Base-by-base conservation (phyloP, 2,329 filamentous ascomycete genomes). In the Talaromyces sp. region DNA sequence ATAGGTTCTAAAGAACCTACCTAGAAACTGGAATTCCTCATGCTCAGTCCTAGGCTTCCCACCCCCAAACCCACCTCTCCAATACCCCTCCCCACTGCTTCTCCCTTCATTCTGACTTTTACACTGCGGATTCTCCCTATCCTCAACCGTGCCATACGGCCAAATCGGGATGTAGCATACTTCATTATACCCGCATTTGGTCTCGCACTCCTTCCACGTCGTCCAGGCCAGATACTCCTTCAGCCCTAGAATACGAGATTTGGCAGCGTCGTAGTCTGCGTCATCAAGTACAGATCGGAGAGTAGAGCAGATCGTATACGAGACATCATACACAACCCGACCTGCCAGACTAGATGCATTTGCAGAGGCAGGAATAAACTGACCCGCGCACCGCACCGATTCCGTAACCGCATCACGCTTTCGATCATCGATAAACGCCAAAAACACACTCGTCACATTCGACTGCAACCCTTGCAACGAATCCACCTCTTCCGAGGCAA, bases 101-200 rank as follows among this genome's bases (percentile, higher is more conserved):
- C n/a, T n/a, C 33, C 4, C 35, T 37, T 60, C 50, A 19, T 69
- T 6, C 68, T 70, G 50, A 69, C 78, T 73, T 60, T 72, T 69
- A 63, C 84, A 86, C 39, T 72, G 71, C 6, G 85, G 85, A 49
- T 76, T 71, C 37, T 78, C 80, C 69, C 87, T 85, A 70, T 89
- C 87, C 31, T 85, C 79, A 0, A 76, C 70, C 0, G 75, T 79
- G 0, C 87, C 87, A 72, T 82, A 78, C 0, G 87, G 87, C 87
- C 87, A 90, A 70, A 89, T 87, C 1, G 86, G 86, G n/a, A 89
- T 78, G 54, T 86, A 82, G 67, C 87, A 87, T 2, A 87, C 73
- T 73, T 89, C 83, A 52, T 85, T 80, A 8, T 79, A 77, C 0
- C 70, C 73, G 70, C 88, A 90, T 0, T 80, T 78, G 7, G 79